A percentile compares a stretch with the other conserved stretches of the same genome.
These are phyloP conservation scores for Dipteronia dyeriana DNA, from an alignment of 345 rosid genomes.

Conservation along the genomic window DNA sequence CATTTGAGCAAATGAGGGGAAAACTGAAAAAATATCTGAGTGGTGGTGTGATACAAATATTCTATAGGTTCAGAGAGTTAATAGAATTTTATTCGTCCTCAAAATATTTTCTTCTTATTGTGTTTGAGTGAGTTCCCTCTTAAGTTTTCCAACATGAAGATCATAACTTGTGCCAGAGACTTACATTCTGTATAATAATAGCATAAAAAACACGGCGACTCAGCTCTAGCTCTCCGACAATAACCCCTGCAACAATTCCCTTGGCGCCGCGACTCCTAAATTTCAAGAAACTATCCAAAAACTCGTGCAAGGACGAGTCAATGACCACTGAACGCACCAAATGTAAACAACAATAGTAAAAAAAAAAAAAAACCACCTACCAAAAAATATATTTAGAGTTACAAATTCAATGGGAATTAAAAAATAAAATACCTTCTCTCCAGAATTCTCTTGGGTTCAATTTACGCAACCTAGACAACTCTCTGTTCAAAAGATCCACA, in stretches of 20 bases:
- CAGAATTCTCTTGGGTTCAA: slow-evolving; percentile 81
- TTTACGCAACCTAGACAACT: slow-evolving; percentile 78
- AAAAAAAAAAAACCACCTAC: no score
- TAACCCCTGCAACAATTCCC: slow-evolving; percentile 81
- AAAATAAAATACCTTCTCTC: slow-evolving; percentile 58
- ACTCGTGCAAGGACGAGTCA: slow-evolving; percentile 71
- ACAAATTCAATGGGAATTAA: neutral
- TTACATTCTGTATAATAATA: slow-evolving; percentile 89
- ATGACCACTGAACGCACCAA: slow-evolving; percentile 55
- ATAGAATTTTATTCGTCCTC: no score
- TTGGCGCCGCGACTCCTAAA: slow-evolving; percentile 85
- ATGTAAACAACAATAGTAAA: slow-evolving; percentile 8
- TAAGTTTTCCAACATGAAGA: no score
- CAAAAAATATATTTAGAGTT: neutral
- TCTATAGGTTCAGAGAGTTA: no score
- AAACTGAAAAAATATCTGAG: no score
- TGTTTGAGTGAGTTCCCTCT: no score
- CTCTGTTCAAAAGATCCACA: slow-evolving; percentile 87
- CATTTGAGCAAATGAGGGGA: no score
- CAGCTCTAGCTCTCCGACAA: slow-evolving; percentile 80
- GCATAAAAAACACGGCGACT: slow-evolving; percentile 82
- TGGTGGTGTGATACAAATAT: no score
- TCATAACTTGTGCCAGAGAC: slow-evolving; percentile 30
- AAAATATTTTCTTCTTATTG: no score
- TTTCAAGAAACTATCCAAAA: slow-evolving; percentile 78